These are phyloP conservation scores for Phialophora macrospora DNA, from an alignment of 2,329 filamentous ascomycete genomes.

Conservation along the genomic window DNA sequence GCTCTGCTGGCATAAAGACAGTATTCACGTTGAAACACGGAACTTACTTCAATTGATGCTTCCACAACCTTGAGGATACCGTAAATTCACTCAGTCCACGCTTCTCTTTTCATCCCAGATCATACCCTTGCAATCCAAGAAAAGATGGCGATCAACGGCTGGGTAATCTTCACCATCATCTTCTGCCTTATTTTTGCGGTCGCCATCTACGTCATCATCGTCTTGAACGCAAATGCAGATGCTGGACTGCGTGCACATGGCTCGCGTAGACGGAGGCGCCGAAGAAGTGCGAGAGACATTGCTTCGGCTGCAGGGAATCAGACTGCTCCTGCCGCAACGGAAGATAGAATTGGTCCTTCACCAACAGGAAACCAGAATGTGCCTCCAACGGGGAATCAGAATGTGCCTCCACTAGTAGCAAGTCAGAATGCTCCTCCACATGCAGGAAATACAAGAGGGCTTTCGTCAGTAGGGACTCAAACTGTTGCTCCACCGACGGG, in stretches of 20 bases:
- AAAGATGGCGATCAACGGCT: neutral
- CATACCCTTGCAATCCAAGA: neutral
- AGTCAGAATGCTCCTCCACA: no score
- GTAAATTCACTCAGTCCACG: neutral
- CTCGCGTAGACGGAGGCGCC: neutral
- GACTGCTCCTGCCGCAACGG: neutral
- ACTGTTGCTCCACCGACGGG: no score
- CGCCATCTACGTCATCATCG: neutral
- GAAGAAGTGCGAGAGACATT: neutral
- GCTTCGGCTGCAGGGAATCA: neutral
- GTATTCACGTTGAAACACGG: neutral
- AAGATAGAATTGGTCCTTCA: neutral
- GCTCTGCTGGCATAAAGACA: neutral
- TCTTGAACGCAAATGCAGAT: neutral
- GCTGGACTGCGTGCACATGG: neutral
- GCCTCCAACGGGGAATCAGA: no score
- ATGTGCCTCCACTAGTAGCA: no score
- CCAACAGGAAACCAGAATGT: neutral
- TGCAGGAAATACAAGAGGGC: no score
- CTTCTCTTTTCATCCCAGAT: neutral
- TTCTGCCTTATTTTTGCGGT: neutral
- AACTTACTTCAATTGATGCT: neutral
- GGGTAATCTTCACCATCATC: conserved; percentile 8
- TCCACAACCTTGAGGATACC: neutral
- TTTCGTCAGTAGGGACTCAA: no score